Conservation (phyloP, 495 filamentous ascomycete species). For the Penicillium cataractarum region DNA sequence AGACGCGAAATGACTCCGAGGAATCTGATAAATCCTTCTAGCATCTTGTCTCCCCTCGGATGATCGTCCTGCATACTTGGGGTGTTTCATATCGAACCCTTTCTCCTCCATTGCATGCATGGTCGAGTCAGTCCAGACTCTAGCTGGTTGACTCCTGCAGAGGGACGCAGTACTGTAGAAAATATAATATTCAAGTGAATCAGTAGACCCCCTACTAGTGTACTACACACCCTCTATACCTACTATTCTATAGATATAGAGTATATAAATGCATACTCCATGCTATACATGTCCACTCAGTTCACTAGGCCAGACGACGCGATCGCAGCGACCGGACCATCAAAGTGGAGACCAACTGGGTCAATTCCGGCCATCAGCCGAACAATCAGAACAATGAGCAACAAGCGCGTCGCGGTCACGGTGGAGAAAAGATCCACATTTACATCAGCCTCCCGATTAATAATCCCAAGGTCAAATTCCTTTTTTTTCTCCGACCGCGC, state of each 20-base stretch:
- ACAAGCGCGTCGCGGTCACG: neutral
- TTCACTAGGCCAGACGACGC: neutral
- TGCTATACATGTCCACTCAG: too few relatives aligned
- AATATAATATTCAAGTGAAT: neutral
- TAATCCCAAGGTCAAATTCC: neutral
- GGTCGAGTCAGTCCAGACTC: neutral
- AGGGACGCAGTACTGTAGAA: too few relatives aligned
- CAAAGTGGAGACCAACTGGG: neutral
- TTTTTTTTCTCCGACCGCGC: conserved; percentile 1
- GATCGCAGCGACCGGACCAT: neutral
- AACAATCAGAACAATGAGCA: neutral
- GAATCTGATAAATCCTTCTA: conserved; percentile 1
- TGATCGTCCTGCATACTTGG: conserved; percentile 2
- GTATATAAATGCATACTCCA: neutral
- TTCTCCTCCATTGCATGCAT: neutral
- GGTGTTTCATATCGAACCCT: neutral
- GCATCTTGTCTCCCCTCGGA: neutral
- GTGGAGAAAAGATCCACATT: neutral
- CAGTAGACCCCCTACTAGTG: neutral
- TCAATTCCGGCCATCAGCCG: conserved; percentile 1
- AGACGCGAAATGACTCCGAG: neutral
- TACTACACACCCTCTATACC: neutral
- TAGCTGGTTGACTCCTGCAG: neutral
- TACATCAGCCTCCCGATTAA: neutral
- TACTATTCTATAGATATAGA: neutral